These are phyloP conservation scores for Coemansia sp. DNA, from an alignment of 192 early-diverging fungal species.

Conservation along the genomic window DNA sequence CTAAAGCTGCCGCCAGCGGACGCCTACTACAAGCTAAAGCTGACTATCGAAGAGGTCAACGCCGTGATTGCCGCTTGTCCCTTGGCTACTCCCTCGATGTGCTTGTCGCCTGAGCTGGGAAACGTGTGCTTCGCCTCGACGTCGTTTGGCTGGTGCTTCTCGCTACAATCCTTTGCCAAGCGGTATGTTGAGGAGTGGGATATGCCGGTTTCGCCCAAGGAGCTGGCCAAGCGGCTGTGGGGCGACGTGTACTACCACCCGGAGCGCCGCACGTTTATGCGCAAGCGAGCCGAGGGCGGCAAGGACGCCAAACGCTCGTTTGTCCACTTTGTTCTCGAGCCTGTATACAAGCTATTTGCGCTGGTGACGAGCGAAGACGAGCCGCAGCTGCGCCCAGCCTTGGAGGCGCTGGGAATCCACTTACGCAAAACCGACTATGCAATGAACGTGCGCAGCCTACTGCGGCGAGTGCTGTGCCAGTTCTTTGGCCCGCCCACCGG, in stretches of 20 bases:
- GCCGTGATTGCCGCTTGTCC: constrained; percentile 61
- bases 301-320: constrained; percentile 77
- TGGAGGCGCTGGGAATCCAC: constrained; percentile 80
- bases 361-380: constrained; percentile 62
- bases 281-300: constrained; percentile 60
- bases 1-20: no score
- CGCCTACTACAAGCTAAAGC: constrained; percentile 95
- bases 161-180: constrained; percentile 88
- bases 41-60: constrained; percentile 98
- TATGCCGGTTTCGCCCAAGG: constrained; percentile 59
- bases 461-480: constrained; percentile 78
- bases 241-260: constrained; percentile 93
- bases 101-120: constrained; percentile 90
- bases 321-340: constrained; percentile 95
- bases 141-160: constrained; percentile 93
- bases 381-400: constrained; percentile 66
- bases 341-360: constrained; percentile 92
- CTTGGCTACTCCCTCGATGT: constrained; percentile 21
- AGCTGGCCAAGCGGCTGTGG: constrained; percentile 93
- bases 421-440: constrained; percentile 77
- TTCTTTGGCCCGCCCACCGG: constrained; percentile 92
- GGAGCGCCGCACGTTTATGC: constrained; percentile 79
- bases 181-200: constrained; percentile 84
- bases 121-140: constrained; percentile 96
- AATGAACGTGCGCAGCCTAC: constrained; percentile 85